Evolutionary conservation across 306 rosid genomes (phyloP), one percentile per base, ranked within the genome.

Genomic region (Dryas alaskensis): DNA sequence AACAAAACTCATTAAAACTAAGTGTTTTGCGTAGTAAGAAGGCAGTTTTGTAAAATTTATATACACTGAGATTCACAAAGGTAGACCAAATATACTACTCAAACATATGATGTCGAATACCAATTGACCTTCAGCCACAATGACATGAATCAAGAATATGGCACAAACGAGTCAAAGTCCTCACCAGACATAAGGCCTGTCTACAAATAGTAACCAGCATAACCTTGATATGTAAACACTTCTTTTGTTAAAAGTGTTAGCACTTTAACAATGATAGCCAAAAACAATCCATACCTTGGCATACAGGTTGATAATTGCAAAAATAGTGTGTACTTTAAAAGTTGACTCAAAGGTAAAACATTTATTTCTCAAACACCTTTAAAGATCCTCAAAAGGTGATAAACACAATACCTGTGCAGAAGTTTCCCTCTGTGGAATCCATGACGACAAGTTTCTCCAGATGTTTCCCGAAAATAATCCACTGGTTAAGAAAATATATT

Each of bases 371-470:
- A 42, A 63, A 7, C 27, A 63, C 68, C 50, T 14, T 27, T 9
- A 63, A 62, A 14, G 17, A 13, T 4, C 16, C 73, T 69, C 49
- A 69, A 70, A 55, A 70, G 52, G 52, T 42, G 16, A 45, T 19
- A 22, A 25, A 25, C 10, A 1, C 7, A 72, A 73, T 85, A 93
- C 97, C 97, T 89, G 89, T 67, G 86, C 51, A 73, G 90, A 78
- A 59, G 81, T 86, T 80, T 88, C 96, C 58, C 99, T 89, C 65
- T 44, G 90, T 70, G 97, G 93, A 87, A 94, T 86, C 88, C 89
- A 83, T 22, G 97, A 83, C 61, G 95, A 86, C 67, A 89, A 82
- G 86, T 89, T 91, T 84, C 96, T 84, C 99, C 95, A 92, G 65
- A 86, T 60, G 81, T 86, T 88, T 76, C 92, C 92, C 64, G 96